A percentile compares a stretch with the other conserved stretches of the same genome.
phyloP scores from a whole-genome alignment of 2,329 filamentous ascomycete species.

The Alternaria brassicae region DNA sequence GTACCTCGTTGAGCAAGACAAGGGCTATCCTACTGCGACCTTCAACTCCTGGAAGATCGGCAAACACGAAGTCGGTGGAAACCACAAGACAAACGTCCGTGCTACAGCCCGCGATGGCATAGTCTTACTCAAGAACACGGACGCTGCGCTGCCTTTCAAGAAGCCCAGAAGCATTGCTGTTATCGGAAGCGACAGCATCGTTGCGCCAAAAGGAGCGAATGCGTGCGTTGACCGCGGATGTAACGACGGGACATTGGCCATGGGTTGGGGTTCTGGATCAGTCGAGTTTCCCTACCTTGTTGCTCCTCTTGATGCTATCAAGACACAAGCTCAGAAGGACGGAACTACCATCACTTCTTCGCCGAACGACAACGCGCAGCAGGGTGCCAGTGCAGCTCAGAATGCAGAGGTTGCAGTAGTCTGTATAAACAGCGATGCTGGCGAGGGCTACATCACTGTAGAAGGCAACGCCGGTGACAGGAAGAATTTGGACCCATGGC shows the following conservation, averaged over 20 bases:
- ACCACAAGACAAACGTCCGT: conserved; percentile 51
- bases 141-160: conserved; percentile 74
- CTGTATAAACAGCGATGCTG: conserved; percentile 58
- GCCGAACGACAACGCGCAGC: conserved; percentile 48
- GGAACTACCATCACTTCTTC: conserved; percentile 51
- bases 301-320: conserved; percentile 54
- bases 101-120: conserved; percentile 58
- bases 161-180: conserved; percentile 66
- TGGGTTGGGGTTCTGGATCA: conserved; percentile 71
- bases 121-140: conserved; percentile 67
- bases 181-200: conserved; percentile 81
- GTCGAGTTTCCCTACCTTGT: conserved; percentile 56
- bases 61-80: conserved; percentile 48
- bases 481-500: conserved; percentile 58
- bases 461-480: conserved; percentile 57
- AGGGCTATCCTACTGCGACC: conserved; percentile 52
- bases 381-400: conserved; percentile 49
- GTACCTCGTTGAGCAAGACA: conserved; percentile 59
- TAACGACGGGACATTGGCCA: conserved; percentile 68
- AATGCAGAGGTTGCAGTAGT: conserved; percentile 53
- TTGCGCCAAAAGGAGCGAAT: conserved; percentile 78
- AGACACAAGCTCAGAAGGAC: conserved; percentile 45
- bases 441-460: conserved; percentile 59
- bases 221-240: conserved; percentile 74
- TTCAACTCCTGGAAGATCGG: conserved; percentile 58